Conservation (phyloP, 73 alveolate genomes). For the Tetrahymena borealis region DNA sequence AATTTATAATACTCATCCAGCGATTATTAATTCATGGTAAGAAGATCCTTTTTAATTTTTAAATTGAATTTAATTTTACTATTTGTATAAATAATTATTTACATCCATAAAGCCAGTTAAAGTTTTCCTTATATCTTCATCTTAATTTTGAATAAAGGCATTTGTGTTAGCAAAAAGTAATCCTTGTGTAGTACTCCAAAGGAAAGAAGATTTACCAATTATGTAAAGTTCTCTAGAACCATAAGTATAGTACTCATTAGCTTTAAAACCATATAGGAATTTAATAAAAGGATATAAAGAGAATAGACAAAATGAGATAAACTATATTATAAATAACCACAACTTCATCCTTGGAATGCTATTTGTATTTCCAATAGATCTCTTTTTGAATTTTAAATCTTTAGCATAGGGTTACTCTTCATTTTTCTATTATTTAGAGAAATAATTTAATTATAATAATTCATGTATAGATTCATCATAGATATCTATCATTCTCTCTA, state of each 20-base stretch:
- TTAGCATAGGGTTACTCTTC: not conserved
- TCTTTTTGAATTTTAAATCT: not conserved
- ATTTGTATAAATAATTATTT: not conserved
- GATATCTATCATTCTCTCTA: not conserved
- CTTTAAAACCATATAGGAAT: not conserved
- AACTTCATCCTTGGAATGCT: not conserved
- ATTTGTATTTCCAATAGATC: not conserved
- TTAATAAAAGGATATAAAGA: not conserved
- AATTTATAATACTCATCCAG: not conserved
- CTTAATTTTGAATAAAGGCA: not conserved
- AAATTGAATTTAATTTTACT: not conserved
- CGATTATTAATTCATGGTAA: not conserved
- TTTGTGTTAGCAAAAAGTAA: not conserved
- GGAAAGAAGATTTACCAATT: not conserved
- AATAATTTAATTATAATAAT: not conserved
- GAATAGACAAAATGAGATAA: not conserved
- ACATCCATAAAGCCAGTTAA: not conserved
- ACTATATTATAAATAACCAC: not conserved
- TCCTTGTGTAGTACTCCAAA: not conserved
- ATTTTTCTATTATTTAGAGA: not conserved
- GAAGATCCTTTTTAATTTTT: not conserved
- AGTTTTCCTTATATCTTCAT: not conserved
- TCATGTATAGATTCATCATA: not conserved
- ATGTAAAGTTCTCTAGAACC: not conserved
- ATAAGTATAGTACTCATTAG: not conserved